Conservation (phyloP, 306 rosid species). For the Casuarina glauca region DNA sequence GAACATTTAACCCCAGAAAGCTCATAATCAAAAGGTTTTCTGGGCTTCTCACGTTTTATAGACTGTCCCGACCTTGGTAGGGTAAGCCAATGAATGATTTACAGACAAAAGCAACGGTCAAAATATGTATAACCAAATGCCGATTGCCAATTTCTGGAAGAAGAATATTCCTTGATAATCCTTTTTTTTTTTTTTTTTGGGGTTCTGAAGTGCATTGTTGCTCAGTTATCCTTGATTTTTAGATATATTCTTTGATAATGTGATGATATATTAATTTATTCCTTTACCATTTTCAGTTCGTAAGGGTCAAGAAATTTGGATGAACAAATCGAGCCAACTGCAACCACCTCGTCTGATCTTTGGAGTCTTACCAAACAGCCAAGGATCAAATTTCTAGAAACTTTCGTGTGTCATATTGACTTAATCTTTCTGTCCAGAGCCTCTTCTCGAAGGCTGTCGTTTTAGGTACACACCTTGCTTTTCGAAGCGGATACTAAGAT, state of each 20-base stretch:
- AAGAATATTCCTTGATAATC: no score
- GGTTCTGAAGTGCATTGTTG: no score
- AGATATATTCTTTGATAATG: neutral
- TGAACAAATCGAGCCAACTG: slow-evolving; percentile 28
- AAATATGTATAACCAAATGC: no score
- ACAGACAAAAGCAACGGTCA: no score
- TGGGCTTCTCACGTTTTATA: no score
- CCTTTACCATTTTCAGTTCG: neutral
- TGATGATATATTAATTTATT: neutral
- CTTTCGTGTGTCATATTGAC: neutral
- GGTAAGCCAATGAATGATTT: no score
- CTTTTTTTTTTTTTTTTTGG: no score
- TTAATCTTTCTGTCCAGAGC: neutral
- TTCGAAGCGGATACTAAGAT: neutral
- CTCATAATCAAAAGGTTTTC: no score
- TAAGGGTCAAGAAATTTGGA: slow-evolving; percentile 28
- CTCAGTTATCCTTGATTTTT: neutral
- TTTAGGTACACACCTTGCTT: neutral
- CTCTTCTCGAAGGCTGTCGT: neutral
- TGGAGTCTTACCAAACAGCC: slow-evolving; percentile 36
- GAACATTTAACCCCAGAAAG: no score
- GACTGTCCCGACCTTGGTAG: no score
- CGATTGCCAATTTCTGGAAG: no score
- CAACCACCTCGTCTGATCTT: slow-evolving; percentile 23
- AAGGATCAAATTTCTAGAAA: neutral